Evolutionary conservation across 495 filamentous ascomycete genomes (phyloP).

Genomic region (Neurospora tetraspora): DNA sequence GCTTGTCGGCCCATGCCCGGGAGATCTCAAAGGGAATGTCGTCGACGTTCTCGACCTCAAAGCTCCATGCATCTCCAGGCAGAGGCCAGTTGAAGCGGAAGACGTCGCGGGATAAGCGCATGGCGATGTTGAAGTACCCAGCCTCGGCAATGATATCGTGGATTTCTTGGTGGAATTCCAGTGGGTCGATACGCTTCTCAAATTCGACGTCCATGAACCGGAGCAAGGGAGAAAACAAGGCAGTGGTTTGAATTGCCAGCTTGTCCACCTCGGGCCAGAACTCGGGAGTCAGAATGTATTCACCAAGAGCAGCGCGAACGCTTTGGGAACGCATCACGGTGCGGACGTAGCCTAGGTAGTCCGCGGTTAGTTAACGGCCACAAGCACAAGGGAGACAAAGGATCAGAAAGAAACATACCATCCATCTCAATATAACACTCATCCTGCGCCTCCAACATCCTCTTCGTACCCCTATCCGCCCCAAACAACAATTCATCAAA

Average conservation of each 20-base stretch:
- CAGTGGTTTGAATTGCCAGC: constrained; percentile 28
- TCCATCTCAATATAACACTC: constrained; percentile 22
- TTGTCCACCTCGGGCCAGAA: constrained; percentile 35
- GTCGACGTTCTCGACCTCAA: constrained; percentile 27
- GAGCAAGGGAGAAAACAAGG: constrained; percentile 32
- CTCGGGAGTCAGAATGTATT: constrained; percentile 19
- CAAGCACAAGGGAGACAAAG: neutral
- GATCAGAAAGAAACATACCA: constrained; percentile 20
- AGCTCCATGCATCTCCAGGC: constrained; percentile 30
- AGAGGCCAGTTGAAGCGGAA: constrained; percentile 31
- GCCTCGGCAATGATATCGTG: constrained; percentile 36
- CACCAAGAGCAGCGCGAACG: constrained; percentile 17
- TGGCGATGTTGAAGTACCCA: constrained; percentile 33
- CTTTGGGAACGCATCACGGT: constrained; percentile 24
- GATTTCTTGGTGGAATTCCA: constrained; percentile 30
- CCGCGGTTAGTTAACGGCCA: neutral
- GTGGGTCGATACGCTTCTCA: neutral
- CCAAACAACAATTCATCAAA: constrained; percentile 39
- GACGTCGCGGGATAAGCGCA: constrained; percentile 33
- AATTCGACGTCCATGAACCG: constrained; percentile 24
- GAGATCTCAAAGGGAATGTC: constrained; percentile 21
- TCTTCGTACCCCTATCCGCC: constrained; percentile 13
- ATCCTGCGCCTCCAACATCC: constrained; percentile 28
- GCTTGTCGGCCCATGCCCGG: constrained; percentile 6
- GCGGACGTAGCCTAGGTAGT: constrained; percentile 29